phyloP scores from a whole-genome alignment of 805 yeast species.

The Diddensiella caesifluorescens region DNA sequence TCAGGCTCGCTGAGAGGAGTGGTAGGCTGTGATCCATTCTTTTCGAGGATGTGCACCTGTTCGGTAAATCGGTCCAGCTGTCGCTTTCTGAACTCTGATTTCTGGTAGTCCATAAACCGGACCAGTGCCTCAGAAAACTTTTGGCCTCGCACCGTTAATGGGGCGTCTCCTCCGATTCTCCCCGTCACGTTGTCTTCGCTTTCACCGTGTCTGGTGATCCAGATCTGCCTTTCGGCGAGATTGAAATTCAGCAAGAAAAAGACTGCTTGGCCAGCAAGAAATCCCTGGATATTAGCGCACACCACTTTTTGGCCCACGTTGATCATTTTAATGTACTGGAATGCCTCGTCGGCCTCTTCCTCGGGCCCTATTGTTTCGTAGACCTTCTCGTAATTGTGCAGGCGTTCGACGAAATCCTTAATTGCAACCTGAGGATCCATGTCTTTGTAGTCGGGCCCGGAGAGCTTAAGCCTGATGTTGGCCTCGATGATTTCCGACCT shows the following conservation, averaged over 20 bases:
- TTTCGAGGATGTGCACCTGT: slow-evolving; percentile 39
- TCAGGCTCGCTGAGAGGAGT: slow-evolving; percentile 39
- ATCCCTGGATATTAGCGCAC: slow-evolving; percentile 82
- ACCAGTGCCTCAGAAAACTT: slow-evolving; percentile 69
- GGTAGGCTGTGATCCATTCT: slow-evolving; percentile 30
- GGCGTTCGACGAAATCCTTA: slow-evolving; percentile 73
- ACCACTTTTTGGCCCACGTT: slow-evolving; percentile 94
- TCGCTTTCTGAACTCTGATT: slow-evolving; percentile 57
- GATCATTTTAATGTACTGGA: slow-evolving; percentile 90
- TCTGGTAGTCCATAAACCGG: slow-evolving; percentile 65
- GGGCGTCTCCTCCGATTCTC: slow-evolving; percentile 86
- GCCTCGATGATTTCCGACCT: slow-evolving; percentile 73
- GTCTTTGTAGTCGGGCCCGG: slow-evolving; percentile 87
- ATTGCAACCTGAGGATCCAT: slow-evolving; percentile 81
- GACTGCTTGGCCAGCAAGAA: slow-evolving; percentile 86
- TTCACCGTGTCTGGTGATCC: slow-evolving; percentile 96
- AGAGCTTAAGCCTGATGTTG: slow-evolving; percentile 75
- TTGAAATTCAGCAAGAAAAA: slow-evolving; percentile 87
- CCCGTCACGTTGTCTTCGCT: slow-evolving; percentile 80
- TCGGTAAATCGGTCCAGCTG: slow-evolving; percentile 52
- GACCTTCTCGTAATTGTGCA: slow-evolving; percentile 78
- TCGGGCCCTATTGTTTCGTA: slow-evolving; percentile 85
- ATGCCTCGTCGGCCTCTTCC: slow-evolving; percentile 55
- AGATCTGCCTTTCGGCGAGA: slow-evolving; percentile 80
- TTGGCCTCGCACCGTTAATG: slow-evolving; percentile 70